Percentiles rank a stretch among this genome's conserved stretches.
Conservation (phyloP, 2,329 filamentous ascomycete genomes). For the Aspergillus fischeri region DNA sequence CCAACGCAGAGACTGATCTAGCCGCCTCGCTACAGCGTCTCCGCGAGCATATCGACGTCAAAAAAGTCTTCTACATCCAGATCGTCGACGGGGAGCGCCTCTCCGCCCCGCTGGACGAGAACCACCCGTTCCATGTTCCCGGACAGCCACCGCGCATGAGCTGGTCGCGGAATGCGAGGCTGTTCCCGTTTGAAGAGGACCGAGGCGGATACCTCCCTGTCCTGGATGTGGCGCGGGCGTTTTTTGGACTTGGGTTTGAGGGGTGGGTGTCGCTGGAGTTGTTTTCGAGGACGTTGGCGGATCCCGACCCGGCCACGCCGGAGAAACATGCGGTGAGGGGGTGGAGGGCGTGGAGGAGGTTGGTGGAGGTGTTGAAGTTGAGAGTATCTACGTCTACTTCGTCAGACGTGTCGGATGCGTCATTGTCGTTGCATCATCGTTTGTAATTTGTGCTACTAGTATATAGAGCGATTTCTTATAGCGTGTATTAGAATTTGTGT, state of each 20-base stretch:
- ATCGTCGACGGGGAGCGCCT: conserved; percentile 70
- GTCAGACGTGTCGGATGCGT: not conserved
- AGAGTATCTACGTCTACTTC: not conserved
- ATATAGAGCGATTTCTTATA: not conserved
- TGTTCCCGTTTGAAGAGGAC: conserved; percentile 62
- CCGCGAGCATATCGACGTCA: conserved; percentile 52
- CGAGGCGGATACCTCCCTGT: conserved; percentile 66
- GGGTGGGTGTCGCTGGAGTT: conserved; percentile 71
- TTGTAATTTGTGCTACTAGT: conserved; percentile 5
- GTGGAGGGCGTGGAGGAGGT: conserved; percentile 48
- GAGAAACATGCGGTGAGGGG: conserved; percentile 53
- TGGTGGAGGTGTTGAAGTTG: conserved; percentile 26
- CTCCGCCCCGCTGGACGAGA: conserved; percentile 50
- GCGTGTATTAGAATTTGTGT: not conserved
- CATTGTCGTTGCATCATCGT: conserved; percentile 13
- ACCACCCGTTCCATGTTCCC: conserved; percentile 56
- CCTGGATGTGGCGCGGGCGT: conserved; percentile 55
- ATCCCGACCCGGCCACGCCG: conserved; percentile 50
- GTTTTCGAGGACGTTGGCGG: conserved; percentile 59
- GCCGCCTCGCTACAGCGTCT: conserved; percentile 53
- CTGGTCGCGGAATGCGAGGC: conserved; percentile 71
- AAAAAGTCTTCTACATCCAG: conserved; percentile 71
- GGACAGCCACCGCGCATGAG: conserved; percentile 65
- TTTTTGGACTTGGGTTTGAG: conserved; percentile 60
- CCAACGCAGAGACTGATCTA: conserved; percentile 54